Percentiles rank a stretch among this genome's conserved stretches.
Evolutionary conservation across 306 rosid genomes (phyloP).

Genomic region (Vigna reflexopilosa): DNA sequence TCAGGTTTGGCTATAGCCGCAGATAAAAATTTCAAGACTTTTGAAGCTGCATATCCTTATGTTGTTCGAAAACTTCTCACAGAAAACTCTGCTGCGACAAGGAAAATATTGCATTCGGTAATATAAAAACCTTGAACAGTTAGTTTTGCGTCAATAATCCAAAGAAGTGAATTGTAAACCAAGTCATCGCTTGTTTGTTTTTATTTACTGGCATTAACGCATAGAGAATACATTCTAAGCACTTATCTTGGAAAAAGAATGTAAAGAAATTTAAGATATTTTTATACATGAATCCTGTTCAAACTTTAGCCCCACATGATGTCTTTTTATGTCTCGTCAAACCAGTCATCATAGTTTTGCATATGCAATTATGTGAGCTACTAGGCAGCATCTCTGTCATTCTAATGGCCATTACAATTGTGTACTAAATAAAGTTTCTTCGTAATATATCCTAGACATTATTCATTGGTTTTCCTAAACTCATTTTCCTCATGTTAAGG

Average conservation of each 20-base stretch:
- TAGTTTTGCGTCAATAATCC: constrained; percentile 23
- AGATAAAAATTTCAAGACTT: constrained; percentile 82
- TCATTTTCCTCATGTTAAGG: constrained; percentile 56
- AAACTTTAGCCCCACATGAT: neutral
- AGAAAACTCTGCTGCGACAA: constrained; percentile 78
- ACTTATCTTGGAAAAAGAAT: constrained; percentile 5
- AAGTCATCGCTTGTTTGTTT: constrained; percentile 12
- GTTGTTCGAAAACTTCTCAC: constrained; percentile 91
- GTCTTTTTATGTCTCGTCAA: constrained; percentile 8
- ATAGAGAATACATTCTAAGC: constrained; percentile 26
- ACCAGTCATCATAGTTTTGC: constrained; percentile 20
- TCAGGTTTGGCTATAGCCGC: constrained; percentile 91
- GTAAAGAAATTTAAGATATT: constrained; percentile 8
- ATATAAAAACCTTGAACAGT: constrained; percentile 30
- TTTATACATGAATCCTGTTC: constrained; percentile 5
- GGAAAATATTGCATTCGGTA: constrained; percentile 85
- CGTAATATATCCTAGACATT: constrained; percentile 10
- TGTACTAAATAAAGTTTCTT: constrained; percentile 2
- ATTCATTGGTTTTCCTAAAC: neutral
- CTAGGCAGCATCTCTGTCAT: constrained; percentile 4
- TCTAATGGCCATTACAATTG: constrained; percentile 1
- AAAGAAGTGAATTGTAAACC: constrained; percentile 1
- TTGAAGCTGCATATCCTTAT: constrained; percentile 94
- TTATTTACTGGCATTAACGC: constrained; percentile 9
- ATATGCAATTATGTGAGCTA: constrained; percentile 13